These are phyloP conservation scores for Tieghemostelium lacteum DNA, from an alignment of 78 protist genomes.

Conservation along the genomic window DNA sequence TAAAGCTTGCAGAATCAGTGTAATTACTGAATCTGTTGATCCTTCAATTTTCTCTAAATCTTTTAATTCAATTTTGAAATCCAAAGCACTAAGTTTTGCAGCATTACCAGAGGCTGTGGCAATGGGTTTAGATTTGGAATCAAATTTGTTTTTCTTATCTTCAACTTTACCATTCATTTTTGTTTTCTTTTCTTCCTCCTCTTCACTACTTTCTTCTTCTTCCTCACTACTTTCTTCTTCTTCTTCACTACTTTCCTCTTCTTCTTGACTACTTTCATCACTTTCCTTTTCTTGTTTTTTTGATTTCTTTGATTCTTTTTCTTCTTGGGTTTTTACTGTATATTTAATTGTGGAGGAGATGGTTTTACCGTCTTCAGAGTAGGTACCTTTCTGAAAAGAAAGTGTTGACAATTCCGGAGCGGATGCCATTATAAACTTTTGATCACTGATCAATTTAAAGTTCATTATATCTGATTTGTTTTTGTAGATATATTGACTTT, in stretches of 20 bases:
- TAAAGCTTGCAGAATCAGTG: constrained; percentile 20
- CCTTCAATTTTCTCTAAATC: no score
- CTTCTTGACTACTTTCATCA: background rate
- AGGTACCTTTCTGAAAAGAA: no score
- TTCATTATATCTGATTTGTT: no score
- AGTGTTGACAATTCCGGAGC: no score
- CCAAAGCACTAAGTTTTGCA: no score
- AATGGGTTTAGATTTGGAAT: background rate
- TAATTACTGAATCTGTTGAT: constrained; percentile 36
- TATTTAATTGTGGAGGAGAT: no score
- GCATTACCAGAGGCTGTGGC: background rate
- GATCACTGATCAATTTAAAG: no score
- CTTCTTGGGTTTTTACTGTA: background rate
- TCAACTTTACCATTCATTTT: constrained; percentile 12
- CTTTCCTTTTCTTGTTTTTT: background rate
- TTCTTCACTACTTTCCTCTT: background rate
- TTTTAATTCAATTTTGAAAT: no score
- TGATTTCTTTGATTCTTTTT: no score
- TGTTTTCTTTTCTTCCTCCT: background rate
- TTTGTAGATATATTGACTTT: background rate
- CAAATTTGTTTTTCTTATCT: background rate
- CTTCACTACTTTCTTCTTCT: background rate
- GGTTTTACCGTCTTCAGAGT: no score
- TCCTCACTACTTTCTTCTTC: background rate
- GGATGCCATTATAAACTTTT: no score